Conservation (phyloP, 2,329 filamentous ascomycete genomes). For the Fusarium proliferatum region DNA sequence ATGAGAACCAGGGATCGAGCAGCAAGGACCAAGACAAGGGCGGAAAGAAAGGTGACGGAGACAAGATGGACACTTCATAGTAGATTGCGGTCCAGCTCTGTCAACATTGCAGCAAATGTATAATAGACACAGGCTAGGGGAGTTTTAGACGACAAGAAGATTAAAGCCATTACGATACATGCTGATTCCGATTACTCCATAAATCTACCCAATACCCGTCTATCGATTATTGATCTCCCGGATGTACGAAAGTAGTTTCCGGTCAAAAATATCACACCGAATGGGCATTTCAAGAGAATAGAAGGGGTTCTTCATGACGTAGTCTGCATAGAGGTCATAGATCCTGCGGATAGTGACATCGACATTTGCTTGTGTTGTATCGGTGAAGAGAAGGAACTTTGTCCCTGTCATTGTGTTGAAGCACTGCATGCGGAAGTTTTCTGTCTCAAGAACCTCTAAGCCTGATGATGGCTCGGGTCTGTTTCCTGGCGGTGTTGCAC, state of each 20-base stretch:
- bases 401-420: slow-evolving; percentile 94
- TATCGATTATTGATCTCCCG: slow-evolving; percentile 74
- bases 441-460: slow-evolving; percentile 91
- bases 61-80: slow-evolving; percentile 88
- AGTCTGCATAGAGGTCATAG: slow-evolving; percentile 96
- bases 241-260: slow-evolving; percentile 84
- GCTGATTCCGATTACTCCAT: slow-evolving; percentile 21
- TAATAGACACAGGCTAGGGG: slow-evolving; percentile 45
- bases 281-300: slow-evolving; percentile 98
- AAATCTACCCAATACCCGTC: slow-evolving; percentile 20
- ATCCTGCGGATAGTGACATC: slow-evolving; percentile 85
- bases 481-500: slow-evolving; percentile 54
- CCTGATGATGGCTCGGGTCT: slow-evolving; percentile 77
- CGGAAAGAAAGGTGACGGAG: slow-evolving; percentile 73
- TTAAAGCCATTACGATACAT: slow-evolving; percentile 42
- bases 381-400: slow-evolving; percentile 96
- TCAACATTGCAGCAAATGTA: slow-evolving; percentile 49
- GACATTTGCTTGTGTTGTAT: slow-evolving; percentile 86
- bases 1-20: slow-evolving; percentile 65
- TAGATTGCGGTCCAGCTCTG: slow-evolving; percentile 48
- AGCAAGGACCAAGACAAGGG: slow-evolving; percentile 78
- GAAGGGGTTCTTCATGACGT: slow-evolving; percentile 99
- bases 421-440: slow-evolving; percentile 94
- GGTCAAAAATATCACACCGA: slow-evolving; percentile 93
- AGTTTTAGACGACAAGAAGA: slow-evolving; percentile 43